A percentile compares a stretch with the other conserved stretches of the same genome.
phyloP scores from a whole-genome alignment of 768 basidiomycete species.

The Pholiota conissans region DNA sequence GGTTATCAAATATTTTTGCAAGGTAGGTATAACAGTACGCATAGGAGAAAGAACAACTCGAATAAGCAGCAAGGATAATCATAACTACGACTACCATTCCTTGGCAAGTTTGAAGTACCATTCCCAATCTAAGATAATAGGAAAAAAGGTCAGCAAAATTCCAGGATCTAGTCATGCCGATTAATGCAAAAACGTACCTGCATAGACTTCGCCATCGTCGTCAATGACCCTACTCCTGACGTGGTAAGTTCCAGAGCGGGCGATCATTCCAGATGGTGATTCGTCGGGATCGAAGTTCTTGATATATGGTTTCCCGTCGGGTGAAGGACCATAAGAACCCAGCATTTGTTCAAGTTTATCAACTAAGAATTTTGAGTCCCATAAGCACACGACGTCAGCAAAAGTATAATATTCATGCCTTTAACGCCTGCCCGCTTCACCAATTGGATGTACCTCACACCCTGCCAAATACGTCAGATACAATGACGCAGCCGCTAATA shows the following conservation, averaged over 20 bases:
- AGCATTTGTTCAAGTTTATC: constrained; percentile 95
- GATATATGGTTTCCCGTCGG: constrained; percentile 60
- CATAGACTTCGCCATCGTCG: constrained; percentile 81
- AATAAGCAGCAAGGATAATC: background rate
- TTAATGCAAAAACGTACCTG: constrained; percentile 49
- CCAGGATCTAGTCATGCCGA: background rate
- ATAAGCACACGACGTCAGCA: background rate
- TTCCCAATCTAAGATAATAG: constrained; percentile 58
- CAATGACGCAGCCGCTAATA: constrained; percentile 9
- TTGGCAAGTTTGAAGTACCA: constrained; percentile 93
- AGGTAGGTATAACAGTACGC: background rate
- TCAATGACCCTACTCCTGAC: constrained; percentile 86
- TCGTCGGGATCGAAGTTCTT: constrained; percentile 79
- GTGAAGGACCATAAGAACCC: constrained; percentile 84
- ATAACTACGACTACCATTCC: constrained; percentile 70
- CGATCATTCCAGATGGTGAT: constrained; percentile 77
- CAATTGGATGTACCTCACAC: constrained; percentile 84
- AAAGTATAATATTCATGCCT: constrained; percentile 41
- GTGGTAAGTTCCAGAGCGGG: constrained; percentile 75
- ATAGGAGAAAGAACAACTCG: background rate
- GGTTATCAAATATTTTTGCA: background rate
- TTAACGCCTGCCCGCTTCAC: constrained; percentile 79
- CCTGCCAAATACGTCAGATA: constrained; percentile 37
- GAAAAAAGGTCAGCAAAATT: background rate
- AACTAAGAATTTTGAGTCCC: constrained; percentile 44